These are phyloP conservation scores for Tuctoria greenei DNA, from an alignment of 176 grass and related monocot species.

Conservation along the genomic window DNA sequence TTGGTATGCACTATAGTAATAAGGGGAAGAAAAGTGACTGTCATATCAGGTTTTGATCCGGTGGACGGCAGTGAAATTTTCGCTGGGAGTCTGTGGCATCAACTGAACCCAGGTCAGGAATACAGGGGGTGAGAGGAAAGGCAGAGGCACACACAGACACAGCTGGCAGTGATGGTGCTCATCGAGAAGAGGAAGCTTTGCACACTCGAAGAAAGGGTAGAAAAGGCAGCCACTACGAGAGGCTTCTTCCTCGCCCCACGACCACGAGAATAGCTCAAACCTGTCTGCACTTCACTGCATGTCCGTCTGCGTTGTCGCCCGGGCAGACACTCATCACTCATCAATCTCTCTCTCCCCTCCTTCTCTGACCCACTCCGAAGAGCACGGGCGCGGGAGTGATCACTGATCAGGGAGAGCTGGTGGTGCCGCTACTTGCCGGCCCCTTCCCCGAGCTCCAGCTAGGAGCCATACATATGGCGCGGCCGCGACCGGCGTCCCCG, in stretches of 20 bases:
- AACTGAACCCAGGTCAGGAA: not conserved
- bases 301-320: not conserved
- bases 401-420: not conserved
- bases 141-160: not conserved
- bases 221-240: not conserved
- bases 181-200: not conserved
- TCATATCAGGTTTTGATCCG: not conserved
- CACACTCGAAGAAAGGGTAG: not conserved
- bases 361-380: not conserved
- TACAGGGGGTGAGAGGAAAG: not conserved
- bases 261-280: slow-evolving; percentile 52
- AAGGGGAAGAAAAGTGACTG: not conserved
- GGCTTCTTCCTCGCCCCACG: not conserved
- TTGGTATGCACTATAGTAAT: not conserved
- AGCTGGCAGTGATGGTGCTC: slow-evolving; percentile 19
- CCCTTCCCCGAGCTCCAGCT: no score
- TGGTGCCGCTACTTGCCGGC: not conserved
- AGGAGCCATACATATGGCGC: slow-evolving; percentile 36
- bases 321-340: not conserved
- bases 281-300: slow-evolving; percentile 9
- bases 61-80: not conserved
- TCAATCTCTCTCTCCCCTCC: not conserved
- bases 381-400: not conserved
- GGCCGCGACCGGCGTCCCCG: not conserved
- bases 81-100: not conserved